Evolutionary conservation across 2,329 filamentous ascomycete species (phyloP).

Genomic region (Beauveria sp.): DNA sequence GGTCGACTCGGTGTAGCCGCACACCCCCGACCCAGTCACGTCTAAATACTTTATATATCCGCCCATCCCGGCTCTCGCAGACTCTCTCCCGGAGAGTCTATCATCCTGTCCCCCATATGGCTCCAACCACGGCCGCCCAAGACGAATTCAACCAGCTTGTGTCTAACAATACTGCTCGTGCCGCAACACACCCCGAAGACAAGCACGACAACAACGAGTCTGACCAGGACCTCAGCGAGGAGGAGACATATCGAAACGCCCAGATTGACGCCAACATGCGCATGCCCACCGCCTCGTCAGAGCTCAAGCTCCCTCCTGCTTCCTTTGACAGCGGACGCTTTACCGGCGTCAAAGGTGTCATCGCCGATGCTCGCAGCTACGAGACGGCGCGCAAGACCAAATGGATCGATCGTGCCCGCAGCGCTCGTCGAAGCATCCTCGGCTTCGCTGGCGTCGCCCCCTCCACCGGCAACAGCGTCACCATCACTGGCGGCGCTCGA

Average conservation of each 20-base stretch:
- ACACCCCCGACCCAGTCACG: neutral
- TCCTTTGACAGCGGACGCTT: slow-evolving; percentile 61
- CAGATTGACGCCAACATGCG: slow-evolving; percentile 59
- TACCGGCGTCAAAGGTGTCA: slow-evolving; percentile 80
- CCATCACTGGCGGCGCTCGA: slow-evolving; percentile 23
- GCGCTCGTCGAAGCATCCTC: slow-evolving; percentile 48
- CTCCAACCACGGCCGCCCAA: slow-evolving; percentile 49
- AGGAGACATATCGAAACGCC: slow-evolving; percentile 43
- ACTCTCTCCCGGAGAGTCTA: slow-evolving; percentile 5
- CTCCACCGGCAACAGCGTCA: slow-evolving; percentile 21
- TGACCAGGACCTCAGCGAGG: slow-evolving; percentile 49
- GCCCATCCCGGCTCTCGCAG: slow-evolving; percentile 7
- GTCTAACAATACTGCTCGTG: slow-evolving; percentile 43
- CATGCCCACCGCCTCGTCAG: slow-evolving; percentile 44
- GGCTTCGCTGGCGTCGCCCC: slow-evolving; percentile 30
- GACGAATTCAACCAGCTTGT: slow-evolving; percentile 60
- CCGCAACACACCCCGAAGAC: slow-evolving; percentile 49
- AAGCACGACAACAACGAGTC: slow-evolving; percentile 39
- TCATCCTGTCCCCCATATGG: slow-evolving; percentile 28
- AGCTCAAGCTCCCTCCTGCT: slow-evolving; percentile 53
- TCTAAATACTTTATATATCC: slow-evolving; percentile 5
- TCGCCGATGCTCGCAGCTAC: slow-evolving; percentile 73
- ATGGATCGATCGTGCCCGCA: slow-evolving; percentile 44
- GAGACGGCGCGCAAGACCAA: slow-evolving; percentile 56
- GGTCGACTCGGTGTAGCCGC: neutral